Percentiles rank a stretch among this genome's conserved stretches.
phyloP scores from a whole-genome alignment of 768 basidiomycete genomes.

The Albatrellus ellisii region DNA sequence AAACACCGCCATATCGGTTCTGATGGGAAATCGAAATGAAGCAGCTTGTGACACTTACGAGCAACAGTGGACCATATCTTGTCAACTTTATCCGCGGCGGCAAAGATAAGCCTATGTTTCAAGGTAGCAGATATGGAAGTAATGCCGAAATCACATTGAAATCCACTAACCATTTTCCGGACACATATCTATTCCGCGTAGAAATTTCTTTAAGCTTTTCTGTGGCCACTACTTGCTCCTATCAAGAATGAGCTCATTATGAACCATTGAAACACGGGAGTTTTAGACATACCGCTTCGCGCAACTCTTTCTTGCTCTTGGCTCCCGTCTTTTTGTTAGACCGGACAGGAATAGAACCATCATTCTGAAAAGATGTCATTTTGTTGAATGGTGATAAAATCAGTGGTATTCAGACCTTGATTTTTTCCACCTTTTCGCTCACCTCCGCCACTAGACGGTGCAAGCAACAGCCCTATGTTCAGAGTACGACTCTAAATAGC shows the following conservation, averaged over 20 bases:
- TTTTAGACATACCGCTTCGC: slow-evolving; percentile 39
- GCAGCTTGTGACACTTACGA: slow-evolving; percentile 27
- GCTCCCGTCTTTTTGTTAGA: slow-evolving; percentile 60
- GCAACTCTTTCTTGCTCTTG: slow-evolving; percentile 63
- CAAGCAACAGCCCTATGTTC: too few species aligned
- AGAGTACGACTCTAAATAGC: neutral
- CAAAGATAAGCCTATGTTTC: slow-evolving; percentile 51
- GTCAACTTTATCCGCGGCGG: slow-evolving; percentile 47
- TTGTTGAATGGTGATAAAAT: neutral
- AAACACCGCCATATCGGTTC: neutral
- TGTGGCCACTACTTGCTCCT: slow-evolving; percentile 50
- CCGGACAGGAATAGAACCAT: slow-evolving; percentile 49
- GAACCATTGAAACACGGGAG: neutral
- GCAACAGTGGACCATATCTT: slow-evolving; percentile 48
- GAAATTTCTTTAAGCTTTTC: slow-evolving; percentile 48
- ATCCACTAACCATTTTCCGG: slow-evolving; percentile 50
- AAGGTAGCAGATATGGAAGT: slow-evolving; percentile 1
- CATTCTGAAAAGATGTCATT: slow-evolving; percentile 30
- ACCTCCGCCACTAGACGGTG: slow-evolving; percentile 46
- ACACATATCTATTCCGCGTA: slow-evolving; percentile 35
- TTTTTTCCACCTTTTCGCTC: slow-evolving; percentile 41
- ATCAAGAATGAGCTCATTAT: neutral
- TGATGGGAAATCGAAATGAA: too few species aligned
- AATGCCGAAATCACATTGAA: slow-evolving; percentile 1
- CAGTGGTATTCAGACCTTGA: slow-evolving; percentile 31